These are phyloP conservation scores for Xylariomycetidae sp. DNA, from an alignment of 2,329 filamentous ascomycete genomes.

Conservation along the genomic window DNA sequence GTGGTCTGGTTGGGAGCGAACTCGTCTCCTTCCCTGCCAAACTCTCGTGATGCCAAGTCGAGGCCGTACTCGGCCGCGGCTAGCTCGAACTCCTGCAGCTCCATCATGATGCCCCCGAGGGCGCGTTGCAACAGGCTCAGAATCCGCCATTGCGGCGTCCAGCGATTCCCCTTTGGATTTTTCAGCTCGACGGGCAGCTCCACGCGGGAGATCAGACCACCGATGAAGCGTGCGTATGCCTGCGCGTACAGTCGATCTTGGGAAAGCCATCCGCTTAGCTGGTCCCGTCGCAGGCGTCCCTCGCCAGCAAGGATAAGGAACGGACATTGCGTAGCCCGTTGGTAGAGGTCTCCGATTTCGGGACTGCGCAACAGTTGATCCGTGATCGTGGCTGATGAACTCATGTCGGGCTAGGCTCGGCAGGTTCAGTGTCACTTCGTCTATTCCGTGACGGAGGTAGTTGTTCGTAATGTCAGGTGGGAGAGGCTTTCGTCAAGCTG, in stretches of 20 bases:
- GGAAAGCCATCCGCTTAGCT: slow-evolving; percentile 24
- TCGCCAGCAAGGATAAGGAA: slow-evolving; percentile 24
- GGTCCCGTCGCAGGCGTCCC: slow-evolving; percentile 17
- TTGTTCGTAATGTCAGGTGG: too few species aligned
- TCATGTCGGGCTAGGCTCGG: background rate
- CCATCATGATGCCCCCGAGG: slow-evolving; percentile 20
- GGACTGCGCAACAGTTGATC: slow-evolving; percentile 18
- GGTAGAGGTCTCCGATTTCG: slow-evolving; percentile 15
- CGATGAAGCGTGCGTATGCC: slow-evolving; percentile 26
- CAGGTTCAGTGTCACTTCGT: background rate
- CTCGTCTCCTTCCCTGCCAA: slow-evolving; percentile 4
- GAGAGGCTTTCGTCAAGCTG: too few species aligned
- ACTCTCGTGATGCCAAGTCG: slow-evolving; percentile 14
- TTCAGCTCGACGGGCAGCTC: slow-evolving; percentile 13
- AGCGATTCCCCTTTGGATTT: slow-evolving; percentile 3
- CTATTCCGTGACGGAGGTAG: too few species aligned
- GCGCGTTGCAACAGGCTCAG: slow-evolving; percentile 20
- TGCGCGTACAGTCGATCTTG: slow-evolving; percentile 28
- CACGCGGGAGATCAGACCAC: slow-evolving; percentile 23
- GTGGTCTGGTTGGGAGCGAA: slow-evolving; percentile 22
- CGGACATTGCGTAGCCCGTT: slow-evolving; percentile 19
- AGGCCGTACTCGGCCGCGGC: slow-evolving; percentile 19
- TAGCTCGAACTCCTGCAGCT: slow-evolving; percentile 25
- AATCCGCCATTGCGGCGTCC: slow-evolving; percentile 21
- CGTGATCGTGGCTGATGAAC: slow-evolving; percentile 14